phyloP scores from a whole-genome alignment of 805 yeast genomes.

The Sugiyamaella chiloensis region DNA sequence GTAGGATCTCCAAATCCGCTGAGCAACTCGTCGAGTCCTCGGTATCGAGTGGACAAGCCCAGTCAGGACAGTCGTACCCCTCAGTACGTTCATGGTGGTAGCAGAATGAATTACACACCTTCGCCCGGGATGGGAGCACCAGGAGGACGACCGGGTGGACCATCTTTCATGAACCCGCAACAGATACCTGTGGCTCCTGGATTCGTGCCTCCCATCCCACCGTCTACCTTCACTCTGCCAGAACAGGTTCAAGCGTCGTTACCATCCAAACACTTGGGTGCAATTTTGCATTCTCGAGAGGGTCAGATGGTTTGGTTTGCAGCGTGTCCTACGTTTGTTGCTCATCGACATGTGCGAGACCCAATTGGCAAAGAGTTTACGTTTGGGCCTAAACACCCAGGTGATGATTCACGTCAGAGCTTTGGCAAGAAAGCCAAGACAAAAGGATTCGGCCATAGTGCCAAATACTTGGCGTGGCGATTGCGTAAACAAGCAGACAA shows the following conservation, averaged over 20 bases:
- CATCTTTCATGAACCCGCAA: neutral
- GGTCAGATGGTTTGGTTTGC: conserved; percentile 29
- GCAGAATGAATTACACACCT: neutral
- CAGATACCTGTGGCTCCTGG: conserved; percentile 16
- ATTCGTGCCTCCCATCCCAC: conserved; percentile 34
- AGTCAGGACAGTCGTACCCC: conserved; percentile 1
- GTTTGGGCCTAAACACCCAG: conserved; percentile 26
- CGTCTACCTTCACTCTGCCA: conserved; percentile 35
- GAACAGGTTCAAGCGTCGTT: conserved; percentile 25
- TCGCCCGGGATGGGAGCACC: neutral
- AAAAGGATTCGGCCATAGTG: conserved; percentile 62
- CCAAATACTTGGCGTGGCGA: conserved; percentile 67
- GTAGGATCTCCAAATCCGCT: neutral
- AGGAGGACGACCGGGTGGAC: conserved; percentile 7
- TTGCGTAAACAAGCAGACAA: conserved; percentile 3
- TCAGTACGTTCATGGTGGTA: conserved; percentile 2
- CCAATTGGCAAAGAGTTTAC: conserved; percentile 22
- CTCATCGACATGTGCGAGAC: conserved; percentile 22
- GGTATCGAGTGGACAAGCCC: neutral
- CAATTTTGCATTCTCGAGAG: conserved; percentile 21
- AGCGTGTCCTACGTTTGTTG: conserved; percentile 27
- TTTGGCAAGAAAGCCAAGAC: conserved; percentile 29
- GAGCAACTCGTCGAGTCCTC: neutral
- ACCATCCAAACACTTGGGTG: conserved; percentile 20
- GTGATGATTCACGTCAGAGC: conserved; percentile 25